Evolutionary conservation across 179 eudicot species (phyloP).

Genomic region (Spinacia oleracea): DNA sequence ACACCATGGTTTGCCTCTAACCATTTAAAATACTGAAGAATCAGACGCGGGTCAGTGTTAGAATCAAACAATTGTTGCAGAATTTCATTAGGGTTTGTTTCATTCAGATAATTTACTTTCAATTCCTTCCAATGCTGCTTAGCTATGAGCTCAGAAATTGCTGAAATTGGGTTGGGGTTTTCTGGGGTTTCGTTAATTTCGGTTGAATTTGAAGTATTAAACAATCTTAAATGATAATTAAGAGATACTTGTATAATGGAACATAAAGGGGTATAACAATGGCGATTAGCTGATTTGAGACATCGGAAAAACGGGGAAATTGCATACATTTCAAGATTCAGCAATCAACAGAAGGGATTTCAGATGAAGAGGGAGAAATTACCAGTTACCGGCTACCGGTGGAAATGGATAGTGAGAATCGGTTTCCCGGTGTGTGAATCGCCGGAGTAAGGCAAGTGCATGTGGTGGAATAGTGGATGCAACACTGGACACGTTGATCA

Average conservation of each 20-base stretch:
- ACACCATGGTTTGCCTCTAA: constrained; percentile 35
- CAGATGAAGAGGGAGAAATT: not conserved
- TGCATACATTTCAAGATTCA: constrained; percentile 5
- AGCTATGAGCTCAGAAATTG: constrained; percentile 35
- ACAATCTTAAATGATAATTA: not conserved
- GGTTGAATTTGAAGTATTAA: constrained; percentile 11
- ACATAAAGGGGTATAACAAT: constrained; percentile 9
- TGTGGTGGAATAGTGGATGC: no score
- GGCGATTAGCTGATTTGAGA: constrained; percentile 16
- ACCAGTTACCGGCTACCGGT: not conserved
- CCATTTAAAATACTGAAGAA: constrained; percentile 48
- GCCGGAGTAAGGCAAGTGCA: constrained; percentile 1
- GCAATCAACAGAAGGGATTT: not conserved
- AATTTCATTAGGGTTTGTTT: constrained; percentile 29
- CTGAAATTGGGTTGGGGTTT: constrained; percentile 15
- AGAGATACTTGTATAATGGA: constrained; percentile 4
- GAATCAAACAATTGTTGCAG: constrained; percentile 35
- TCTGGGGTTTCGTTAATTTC: constrained; percentile 23
- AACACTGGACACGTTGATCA: no score
- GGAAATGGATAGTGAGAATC: not conserved
- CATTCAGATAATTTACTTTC: constrained; percentile 23
- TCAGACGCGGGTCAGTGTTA: constrained; percentile 29
- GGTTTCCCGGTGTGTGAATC: constrained; percentile 6
- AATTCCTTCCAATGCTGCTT: constrained; percentile 50
- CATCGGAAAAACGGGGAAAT: constrained; percentile 10